These are phyloP conservation scores for Mytilinidion resinicola DNA, from an alignment of 495 filamentous ascomycete genomes.

Conservation along the genomic window DNA sequence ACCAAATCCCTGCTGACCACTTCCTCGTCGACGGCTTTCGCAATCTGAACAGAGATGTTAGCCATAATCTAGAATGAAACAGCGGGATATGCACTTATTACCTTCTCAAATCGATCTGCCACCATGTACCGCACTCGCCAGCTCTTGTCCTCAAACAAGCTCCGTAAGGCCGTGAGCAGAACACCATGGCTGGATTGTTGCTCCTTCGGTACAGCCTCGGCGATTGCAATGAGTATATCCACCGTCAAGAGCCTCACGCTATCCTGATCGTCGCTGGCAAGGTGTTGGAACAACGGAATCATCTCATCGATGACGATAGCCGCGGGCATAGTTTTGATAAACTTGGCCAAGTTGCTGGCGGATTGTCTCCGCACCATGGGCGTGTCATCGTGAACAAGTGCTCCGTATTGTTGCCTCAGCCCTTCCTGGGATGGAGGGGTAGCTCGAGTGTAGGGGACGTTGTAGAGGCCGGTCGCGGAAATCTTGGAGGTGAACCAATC, in stretches of 20 bases:
- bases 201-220: conserved; percentile 95
- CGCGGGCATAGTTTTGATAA: conserved; percentile 91
- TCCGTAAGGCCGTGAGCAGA: conserved; percentile 80
- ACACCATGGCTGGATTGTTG: conserved; percentile 95
- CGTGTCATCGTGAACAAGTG: conserved; percentile 94
- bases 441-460: conserved; percentile 83
- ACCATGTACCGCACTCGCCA: conserved; percentile 99
- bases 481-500: conserved; percentile 99
- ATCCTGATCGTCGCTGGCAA: conserved; percentile 92
- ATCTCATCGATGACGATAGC: conserved; percentile 92
- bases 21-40: conserved; percentile 96
- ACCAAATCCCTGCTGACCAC: conserved; percentile 90
- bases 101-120: conserved; percentile 97
- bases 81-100: conserved; percentile 29
- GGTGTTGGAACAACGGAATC: conserved; percentile 97
- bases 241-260: conserved; percentile 94
- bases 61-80: not conserved
- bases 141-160: conserved; percentile 95
- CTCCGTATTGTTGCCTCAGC: conserved; percentile 81
- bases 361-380: conserved; percentile 97
- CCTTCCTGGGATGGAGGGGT: conserved; percentile 76
- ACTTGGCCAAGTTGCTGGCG: conserved; percentile 93
- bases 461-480: conserved; percentile 92
- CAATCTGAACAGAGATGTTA: conserved; percentile 54
- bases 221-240: conserved; percentile 91